phyloP scores from a whole-genome alignment of 1,284 basidiomycete genomes.

The Sporisorium sorghi region DNA sequence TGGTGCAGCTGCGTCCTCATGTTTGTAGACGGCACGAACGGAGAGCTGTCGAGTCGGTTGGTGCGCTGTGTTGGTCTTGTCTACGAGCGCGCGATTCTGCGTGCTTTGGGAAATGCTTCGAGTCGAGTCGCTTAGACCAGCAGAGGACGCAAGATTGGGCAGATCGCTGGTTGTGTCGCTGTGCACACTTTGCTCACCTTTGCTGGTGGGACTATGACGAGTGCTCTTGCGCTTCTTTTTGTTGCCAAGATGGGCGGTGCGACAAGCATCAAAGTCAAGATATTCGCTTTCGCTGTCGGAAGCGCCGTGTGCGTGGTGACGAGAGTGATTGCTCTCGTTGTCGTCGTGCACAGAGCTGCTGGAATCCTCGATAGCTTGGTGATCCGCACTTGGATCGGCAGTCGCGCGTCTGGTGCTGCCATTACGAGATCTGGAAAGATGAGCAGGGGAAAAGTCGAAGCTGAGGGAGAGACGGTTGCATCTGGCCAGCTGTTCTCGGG shows the following conservation, averaged over 20 bases:
- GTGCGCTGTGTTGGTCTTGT: constrained; percentile 16
- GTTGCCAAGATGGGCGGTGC: constrained; percentile 49
- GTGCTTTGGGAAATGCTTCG: not conserved
- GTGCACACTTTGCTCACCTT: constrained; percentile 1
- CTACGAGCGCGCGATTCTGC: constrained; percentile 16
- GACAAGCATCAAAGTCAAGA: constrained; percentile 41
- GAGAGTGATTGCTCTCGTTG: constrained; percentile 18
- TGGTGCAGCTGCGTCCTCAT: not conserved
- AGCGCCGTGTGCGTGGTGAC: constrained; percentile 18
- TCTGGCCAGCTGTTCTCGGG: constrained; percentile 12
- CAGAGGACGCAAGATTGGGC: not conserved
- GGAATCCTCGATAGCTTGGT: not conserved
- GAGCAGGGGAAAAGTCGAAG: constrained; percentile 4
- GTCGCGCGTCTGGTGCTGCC: not conserved
- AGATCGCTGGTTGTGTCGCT: not conserved
- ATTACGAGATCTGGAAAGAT: not conserved
- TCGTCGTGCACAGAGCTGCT: constrained; percentile 8
- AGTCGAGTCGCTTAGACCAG: not conserved
- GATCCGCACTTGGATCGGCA: not conserved
- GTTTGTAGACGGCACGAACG: not conserved
- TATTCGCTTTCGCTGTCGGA: constrained; percentile 31
- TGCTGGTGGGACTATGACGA: constrained; percentile 19
- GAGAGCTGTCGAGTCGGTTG: not conserved
- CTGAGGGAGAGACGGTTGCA: constrained; percentile 19
- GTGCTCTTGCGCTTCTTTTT: constrained; percentile 59